Evolutionary conservation across 139 green algal species (phyloP).

Genomic region (Yamagishiella unicocca): DNA sequence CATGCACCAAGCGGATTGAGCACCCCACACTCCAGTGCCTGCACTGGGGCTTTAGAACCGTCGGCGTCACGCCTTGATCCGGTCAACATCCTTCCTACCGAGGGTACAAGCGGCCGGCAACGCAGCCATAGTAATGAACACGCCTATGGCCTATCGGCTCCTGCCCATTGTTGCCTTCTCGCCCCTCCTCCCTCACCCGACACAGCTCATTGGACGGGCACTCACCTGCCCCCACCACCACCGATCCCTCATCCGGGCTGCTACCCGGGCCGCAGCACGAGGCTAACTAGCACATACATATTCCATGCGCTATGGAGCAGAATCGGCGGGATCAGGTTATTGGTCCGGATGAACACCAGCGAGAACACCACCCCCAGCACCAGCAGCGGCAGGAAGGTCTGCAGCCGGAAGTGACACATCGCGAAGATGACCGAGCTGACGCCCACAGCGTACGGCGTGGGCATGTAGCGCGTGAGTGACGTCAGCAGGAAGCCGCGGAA

Average conservation of each 20-base stretch:
- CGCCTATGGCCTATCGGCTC: too few relatives aligned
- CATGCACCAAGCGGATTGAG: too few relatives aligned
- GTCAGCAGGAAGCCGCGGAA: constrained; percentile 96
- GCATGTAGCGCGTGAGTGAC: constrained; percentile 83
- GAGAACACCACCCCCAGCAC: constrained; percentile 92
- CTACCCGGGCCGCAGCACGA: constrained; percentile 37
- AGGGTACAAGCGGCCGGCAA: too few relatives aligned
- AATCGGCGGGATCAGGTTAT: constrained; percentile 80
- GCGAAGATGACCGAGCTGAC: constrained; percentile 84
- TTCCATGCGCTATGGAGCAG: constrained; percentile 90
- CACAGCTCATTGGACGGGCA: too few relatives aligned
- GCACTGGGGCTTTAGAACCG: too few relatives aligned
- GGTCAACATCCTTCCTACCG: too few relatives aligned
- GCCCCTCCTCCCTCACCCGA: too few relatives aligned
- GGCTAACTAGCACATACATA: constrained; percentile 58
- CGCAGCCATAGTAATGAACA: too few relatives aligned
- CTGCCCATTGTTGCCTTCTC: too few relatives aligned
- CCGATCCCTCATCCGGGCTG: too few relatives aligned
- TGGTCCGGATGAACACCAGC: constrained; percentile 75
- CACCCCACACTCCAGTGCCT: too few relatives aligned
- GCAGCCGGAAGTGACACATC: constrained; percentile 86
- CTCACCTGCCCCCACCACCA: not conserved
- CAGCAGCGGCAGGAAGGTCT: constrained; percentile 89
- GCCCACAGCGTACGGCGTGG: constrained; percentile 59
- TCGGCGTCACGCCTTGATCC: too few relatives aligned